phyloP scores from a whole-genome alignment of 2,329 filamentous ascomycete genomes.

The Trichoderma citrinoviride region DNA sequence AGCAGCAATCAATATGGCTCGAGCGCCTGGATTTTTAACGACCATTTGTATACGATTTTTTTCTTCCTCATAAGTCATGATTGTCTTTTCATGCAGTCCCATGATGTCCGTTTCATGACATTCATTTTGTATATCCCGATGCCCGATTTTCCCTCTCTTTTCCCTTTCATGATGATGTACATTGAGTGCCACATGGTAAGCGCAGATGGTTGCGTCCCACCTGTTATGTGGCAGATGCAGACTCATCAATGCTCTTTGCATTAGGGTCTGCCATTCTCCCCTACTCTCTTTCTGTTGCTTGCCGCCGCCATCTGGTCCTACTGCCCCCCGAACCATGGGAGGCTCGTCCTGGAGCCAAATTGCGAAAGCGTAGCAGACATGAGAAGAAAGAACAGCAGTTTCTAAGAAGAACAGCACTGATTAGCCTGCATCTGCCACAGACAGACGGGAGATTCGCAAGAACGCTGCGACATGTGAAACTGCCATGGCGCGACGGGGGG shows the following conservation, averaged over 20 bases:
- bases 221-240: neutral
- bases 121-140: neutral
- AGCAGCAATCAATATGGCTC: neutral
- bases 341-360: neutral
- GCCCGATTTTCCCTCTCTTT: neutral
- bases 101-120: neutral
- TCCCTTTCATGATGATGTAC: no score
- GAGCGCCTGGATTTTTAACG: neutral
- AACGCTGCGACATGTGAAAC: neutral
- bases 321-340: neutral
- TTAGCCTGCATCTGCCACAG: slow-evolving; percentile 4
- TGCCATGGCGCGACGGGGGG: neutral
- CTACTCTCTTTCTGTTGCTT: neutral
- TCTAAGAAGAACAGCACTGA: neutral
- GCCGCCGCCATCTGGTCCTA: neutral
- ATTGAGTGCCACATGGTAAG: neutral
- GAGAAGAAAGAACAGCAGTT: neutral
- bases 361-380: neutral
- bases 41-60: neutral
- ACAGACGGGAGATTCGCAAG: neutral
- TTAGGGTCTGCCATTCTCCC: neutral
- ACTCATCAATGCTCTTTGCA: neutral
- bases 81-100: neutral
- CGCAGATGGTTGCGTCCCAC: neutral
- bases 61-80: neutral